Evolutionary conservation across 2,329 filamentous ascomycete genomes (phyloP).

Genomic region (Epichloe coenophiala): DNA sequence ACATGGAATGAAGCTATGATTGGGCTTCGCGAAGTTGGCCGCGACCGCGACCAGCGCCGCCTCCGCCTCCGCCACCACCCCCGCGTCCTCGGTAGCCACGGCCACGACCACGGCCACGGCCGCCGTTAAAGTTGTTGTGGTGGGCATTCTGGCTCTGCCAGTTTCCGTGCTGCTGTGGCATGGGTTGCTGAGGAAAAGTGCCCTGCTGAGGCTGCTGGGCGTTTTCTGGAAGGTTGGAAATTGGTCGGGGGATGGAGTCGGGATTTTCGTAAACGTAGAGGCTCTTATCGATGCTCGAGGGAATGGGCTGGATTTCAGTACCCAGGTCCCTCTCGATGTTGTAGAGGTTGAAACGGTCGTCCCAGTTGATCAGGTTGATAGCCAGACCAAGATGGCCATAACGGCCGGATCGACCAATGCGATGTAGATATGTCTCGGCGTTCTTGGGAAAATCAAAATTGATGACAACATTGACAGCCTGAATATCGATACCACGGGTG

Average conservation of each 20-base stretch:
- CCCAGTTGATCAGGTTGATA: slow-evolving; percentile 99
- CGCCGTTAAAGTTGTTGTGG: slow-evolving; percentile 22
- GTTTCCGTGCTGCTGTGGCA: slow-evolving; percentile 20
- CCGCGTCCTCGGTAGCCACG: slow-evolving; percentile 26
- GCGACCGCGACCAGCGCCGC: slow-evolving; percentile 21
- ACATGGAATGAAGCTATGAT: slow-evolving; percentile 16
- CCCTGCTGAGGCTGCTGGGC: slow-evolving; percentile 18
- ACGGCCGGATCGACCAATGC: slow-evolving; percentile 92
- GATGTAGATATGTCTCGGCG: slow-evolving; percentile 95
- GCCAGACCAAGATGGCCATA: slow-evolving; percentile 95
- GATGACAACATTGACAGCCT: slow-evolving; percentile 98
- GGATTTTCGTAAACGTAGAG: slow-evolving; percentile 97
- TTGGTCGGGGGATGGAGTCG: slow-evolving; percentile 75
- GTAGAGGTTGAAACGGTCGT: slow-evolving; percentile 96
- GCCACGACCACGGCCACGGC: slow-evolving; percentile 22
- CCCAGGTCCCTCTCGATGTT: slow-evolving; percentile 96
- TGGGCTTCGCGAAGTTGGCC: slow-evolving; percentile 22
- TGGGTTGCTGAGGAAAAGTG: slow-evolving; percentile 7
- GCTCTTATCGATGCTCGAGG: slow-evolving; percentile 86
- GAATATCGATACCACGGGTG: slow-evolving; percentile 97
- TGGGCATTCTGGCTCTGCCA: slow-evolving; percentile 28
- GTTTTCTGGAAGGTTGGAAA: slow-evolving; percentile 32
- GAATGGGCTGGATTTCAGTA: slow-evolving; percentile 96
- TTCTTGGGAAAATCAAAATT: slow-evolving; percentile 99
- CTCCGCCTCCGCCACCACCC: slow-evolving; percentile 16